Percentiles rank a stretch among this genome's conserved stretches.
These are phyloP conservation scores for Helichrysum umbraculigerum DNA, from an alignment of 129 eudicot species.

Conservation along the genomic window DNA sequence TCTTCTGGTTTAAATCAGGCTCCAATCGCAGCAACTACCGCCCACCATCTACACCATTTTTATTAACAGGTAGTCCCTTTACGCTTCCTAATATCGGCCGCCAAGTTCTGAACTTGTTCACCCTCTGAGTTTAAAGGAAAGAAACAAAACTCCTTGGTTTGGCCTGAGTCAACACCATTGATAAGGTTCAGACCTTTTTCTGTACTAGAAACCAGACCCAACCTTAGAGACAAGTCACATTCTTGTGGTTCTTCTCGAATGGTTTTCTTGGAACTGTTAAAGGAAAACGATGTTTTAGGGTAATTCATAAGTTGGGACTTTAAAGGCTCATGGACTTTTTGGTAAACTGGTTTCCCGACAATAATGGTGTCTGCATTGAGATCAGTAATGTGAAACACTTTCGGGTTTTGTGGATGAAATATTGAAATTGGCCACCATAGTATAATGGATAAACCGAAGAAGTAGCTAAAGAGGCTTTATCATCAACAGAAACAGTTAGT, in stretches of 20 bases:
- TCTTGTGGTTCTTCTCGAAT: constrained; percentile 22
- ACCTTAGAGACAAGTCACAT: constrained; percentile 75
- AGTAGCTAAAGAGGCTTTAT: constrained; percentile 24
- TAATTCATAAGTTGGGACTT: constrained; percentile 24
- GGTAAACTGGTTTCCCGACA: constrained; percentile 65
- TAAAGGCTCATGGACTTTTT: constrained; percentile 45
- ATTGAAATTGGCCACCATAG: constrained; percentile 52
- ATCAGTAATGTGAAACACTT: constrained; percentile 27
- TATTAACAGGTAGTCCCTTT: constrained; percentile 23
- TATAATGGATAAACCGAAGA: constrained; percentile 61
- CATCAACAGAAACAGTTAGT: constrained; percentile 20
- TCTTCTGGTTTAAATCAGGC: constrained; percentile 43
- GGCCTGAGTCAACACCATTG: constrained; percentile 37
- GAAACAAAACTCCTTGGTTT: constrained; percentile 57
- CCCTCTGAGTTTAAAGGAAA: constrained; percentile 51
- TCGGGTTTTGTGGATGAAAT: constrained; percentile 39
- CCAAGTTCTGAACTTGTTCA: constrained; percentile 41
- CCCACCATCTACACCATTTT: constrained; percentile 29
- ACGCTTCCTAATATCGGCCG: constrained; percentile 54
- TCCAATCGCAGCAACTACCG: constrained; percentile 42
- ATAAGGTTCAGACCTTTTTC: constrained; percentile 33
- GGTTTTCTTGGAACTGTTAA: constrained; percentile 25
- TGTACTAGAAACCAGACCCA: constrained; percentile 53
- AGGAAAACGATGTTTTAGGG: constrained; percentile 34
- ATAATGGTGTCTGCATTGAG: constrained; percentile 39